Evolutionary conservation across 192 early-diverging fungal species (phyloP), one percentile per base, ranked within the genome.

Genomic region (Umbelopsis ramanniana): DNA sequence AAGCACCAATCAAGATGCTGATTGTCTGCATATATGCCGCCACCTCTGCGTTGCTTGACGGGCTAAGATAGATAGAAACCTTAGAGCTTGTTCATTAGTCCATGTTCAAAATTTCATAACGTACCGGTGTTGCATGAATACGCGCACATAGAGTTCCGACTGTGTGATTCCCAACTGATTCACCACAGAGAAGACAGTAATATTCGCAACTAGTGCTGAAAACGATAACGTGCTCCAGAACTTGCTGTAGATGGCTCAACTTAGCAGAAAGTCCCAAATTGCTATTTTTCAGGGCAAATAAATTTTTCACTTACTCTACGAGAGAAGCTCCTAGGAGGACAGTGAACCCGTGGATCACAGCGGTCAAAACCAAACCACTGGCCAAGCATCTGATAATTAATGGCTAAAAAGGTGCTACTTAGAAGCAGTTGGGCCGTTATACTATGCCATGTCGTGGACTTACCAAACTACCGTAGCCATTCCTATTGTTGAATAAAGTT

Each of bases 1-100:
- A 86, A 26, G 85, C 82, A 22, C 85, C 85, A 57, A 82, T 78
- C 26, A 85, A 74, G 1, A 78, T 54, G 70, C 77, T 80, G 33
- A 85, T 71, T 21, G 74, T 76, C 67, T 83, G 84, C 17, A 80
- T 77, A 66, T 85, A 83, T 4, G 79, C 67, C 29, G 80, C 80
- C 26, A 82, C 80, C 46, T 85, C 84, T 26, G 74, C 63, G 15
- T 72, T 82, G 17, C 76, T 78, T 40, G 72, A 52, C 10, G 80
- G 84, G 24, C 84, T 85, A 75, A 14, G 23, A 54, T 17, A 50
- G 19, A 50, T 14, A 48, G 47, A 14, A 2, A 48, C 15, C 15
- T 48, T 9, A 21, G 5, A 6, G 17, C 19, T 10, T 0, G 15
- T 50, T 19, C 15, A 50, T 17, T 50, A 2, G 17, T 1, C 15